A percentile compares a stretch with the other conserved stretches of the same genome.
phyloP scores from a whole-genome alignment of 768 basidiomycete genomes.

The Neoboletus brunneissimus region DNA sequence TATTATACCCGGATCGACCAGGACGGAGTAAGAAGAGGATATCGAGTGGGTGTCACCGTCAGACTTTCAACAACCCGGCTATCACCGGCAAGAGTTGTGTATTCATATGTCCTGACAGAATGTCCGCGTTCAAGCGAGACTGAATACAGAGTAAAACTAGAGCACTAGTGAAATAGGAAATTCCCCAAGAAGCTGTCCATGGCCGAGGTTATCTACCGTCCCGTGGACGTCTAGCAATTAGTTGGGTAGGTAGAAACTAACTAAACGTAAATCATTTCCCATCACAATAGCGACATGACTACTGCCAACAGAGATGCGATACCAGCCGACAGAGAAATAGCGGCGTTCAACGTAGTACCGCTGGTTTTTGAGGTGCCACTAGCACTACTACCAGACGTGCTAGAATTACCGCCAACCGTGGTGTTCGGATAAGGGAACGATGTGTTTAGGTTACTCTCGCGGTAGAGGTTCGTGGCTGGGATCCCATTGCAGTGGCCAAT shows the following conservation, averaged over 20 bases:
- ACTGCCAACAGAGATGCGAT: constrained; percentile 15
- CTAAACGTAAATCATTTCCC: not conserved
- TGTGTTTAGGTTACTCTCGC: constrained; percentile 74
- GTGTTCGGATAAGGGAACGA: constrained; percentile 57
- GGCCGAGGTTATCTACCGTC: constrained; percentile 20
- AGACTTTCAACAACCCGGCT: constrained; percentile 7
- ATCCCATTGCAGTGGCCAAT: constrained; percentile 76
- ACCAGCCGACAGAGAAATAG: constrained; percentile 11
- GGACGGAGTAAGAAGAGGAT: not conserved
- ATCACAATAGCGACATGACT: constrained; percentile 16
- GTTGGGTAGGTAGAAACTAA: constrained; percentile 10
- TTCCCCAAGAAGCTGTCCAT: constrained; percentile 16
- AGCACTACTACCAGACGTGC: not conserved
- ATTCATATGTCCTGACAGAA: not conserved
- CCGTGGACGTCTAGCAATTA: constrained; percentile 23
- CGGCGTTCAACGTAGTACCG: constrained; percentile 11
- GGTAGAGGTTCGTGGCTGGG: constrained; percentile 67
- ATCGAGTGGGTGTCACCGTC: not conserved
- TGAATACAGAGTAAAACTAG: constrained; percentile 12
- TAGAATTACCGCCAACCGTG: constrained; percentile 12
- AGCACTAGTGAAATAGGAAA: not conserved
- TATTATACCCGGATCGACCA: not conserved
- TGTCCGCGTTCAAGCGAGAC: not conserved
- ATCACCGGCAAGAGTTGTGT: constrained; percentile 3
- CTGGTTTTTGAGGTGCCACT: constrained; percentile 3